Percentiles rank a stretch among this genome's conserved stretches.
Evolutionary conservation across 2,329 filamentous ascomycete genomes (phyloP).

Genomic region (Pseudogymnoascus sp.): DNA sequence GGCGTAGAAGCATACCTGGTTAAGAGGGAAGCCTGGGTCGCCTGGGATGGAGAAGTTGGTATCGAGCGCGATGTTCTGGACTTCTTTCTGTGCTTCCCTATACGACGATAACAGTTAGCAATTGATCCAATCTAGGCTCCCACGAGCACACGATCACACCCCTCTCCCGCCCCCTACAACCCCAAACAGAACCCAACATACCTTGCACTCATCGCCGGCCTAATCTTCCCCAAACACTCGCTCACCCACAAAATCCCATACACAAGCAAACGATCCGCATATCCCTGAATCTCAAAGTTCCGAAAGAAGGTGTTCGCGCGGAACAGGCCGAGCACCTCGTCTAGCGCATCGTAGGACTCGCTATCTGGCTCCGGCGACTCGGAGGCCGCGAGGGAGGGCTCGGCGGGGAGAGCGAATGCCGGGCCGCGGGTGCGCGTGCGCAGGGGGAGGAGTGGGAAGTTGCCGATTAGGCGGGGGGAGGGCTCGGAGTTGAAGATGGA

Average conservation of each 20-base stretch:
- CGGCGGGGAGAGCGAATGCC: slow-evolving; percentile 68
- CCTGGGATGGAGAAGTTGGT: slow-evolving; percentile 89
- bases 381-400: slow-evolving; percentile 33
- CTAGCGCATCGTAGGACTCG: slow-evolving; percentile 91
- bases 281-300: slow-evolving; percentile 98
- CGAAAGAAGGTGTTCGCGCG: slow-evolving; percentile 98
- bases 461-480: slow-evolving; percentile 60
- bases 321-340: slow-evolving; percentile 88
- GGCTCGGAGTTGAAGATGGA: slow-evolving; percentile 88
- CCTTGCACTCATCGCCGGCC: slow-evolving; percentile 56
- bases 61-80: slow-evolving; percentile 86
- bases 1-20: slow-evolving; percentile 50
- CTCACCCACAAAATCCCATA: slow-evolving; percentile 95
- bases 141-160: not conserved
- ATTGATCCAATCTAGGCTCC: not conserved
- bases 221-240: slow-evolving; percentile 83
- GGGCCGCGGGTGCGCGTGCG: slow-evolving; percentile 94
- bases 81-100: slow-evolving; percentile 56
- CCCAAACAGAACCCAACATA: slow-evolving; percentile 33
- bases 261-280: slow-evolving; percentile 85
- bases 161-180: not conserved
- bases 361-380: slow-evolving; percentile 66
- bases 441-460: slow-evolving; percentile 89
- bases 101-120: slow-evolving; percentile 10
- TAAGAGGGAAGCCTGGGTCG: slow-evolving; percentile 84